Percentiles rank a stretch among this genome's conserved stretches.
phyloP scores from a whole-genome alignment of 2,329 filamentous ascomycete genomes.

The Didymella arachidicola region DNA sequence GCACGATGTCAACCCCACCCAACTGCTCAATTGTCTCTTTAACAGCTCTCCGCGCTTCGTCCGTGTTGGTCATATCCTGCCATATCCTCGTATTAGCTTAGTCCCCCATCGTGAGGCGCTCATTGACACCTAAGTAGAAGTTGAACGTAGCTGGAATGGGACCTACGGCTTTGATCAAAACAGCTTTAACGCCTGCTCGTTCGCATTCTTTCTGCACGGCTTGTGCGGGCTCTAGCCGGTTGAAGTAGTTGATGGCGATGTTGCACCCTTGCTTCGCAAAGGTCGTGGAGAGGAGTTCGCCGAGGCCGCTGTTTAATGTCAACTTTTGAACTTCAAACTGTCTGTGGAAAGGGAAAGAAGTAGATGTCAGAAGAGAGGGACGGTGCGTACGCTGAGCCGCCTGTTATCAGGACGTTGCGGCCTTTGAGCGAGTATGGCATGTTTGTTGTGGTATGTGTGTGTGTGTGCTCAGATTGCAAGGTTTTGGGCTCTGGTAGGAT shows the following conservation, averaged over 20 bases:
- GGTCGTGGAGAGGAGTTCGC: constrained; percentile 70
- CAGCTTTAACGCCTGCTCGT: constrained; percentile 59
- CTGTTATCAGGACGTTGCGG: constrained; percentile 70
- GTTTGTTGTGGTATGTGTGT: neutral
- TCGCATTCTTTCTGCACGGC: constrained; percentile 65
- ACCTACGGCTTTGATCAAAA: constrained; percentile 63
- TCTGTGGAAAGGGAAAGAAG: too few species aligned
- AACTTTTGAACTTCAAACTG: neutral
- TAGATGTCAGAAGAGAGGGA: too few species aligned
- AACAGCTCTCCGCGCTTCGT: constrained; percentile 67
- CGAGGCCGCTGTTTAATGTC: constrained; percentile 66
- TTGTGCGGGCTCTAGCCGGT: constrained; percentile 66
- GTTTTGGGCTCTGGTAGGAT: too few species aligned
- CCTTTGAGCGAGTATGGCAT: constrained; percentile 71
- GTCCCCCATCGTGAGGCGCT: too few species aligned
- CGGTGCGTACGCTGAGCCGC: constrained; percentile 64
- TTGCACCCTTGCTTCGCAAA: constrained; percentile 74
- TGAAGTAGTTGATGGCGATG: constrained; percentile 77
- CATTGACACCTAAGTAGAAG: too few species aligned
- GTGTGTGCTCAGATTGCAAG: neutral
- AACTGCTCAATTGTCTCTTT: constrained; percentile 65
- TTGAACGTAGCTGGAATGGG: too few species aligned
- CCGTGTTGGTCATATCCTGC: constrained; percentile 65
- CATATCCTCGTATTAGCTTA: too few species aligned
- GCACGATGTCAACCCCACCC: constrained; percentile 76